Evolutionary conservation across 2,329 filamentous ascomycete species (phyloP).

Genomic region (Diaporthe sp.): DNA sequence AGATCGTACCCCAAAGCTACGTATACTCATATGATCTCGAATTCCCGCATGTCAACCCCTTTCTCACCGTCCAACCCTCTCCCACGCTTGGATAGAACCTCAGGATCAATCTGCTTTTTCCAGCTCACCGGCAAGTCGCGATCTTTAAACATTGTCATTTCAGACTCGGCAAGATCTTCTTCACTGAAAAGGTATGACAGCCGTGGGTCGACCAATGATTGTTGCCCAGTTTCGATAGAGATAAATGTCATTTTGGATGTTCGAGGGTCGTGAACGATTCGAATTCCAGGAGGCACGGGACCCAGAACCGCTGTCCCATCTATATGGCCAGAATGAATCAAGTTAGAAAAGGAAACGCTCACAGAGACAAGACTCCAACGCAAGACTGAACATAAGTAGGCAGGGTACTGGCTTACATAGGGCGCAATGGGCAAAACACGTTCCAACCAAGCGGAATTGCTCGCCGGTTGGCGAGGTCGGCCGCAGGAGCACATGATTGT

Average conservation of each 20-base stretch:
- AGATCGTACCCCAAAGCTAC: not conserved
- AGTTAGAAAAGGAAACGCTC: not conserved
- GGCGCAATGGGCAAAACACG: slow-evolving; percentile 8
- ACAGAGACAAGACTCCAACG: not conserved
- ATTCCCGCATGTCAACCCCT: slow-evolving; percentile 3
- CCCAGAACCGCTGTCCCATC: not conserved
- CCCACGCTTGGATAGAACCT: not conserved
- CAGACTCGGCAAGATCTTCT: not conserved
- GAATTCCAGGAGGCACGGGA: not conserved
- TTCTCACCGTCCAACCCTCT: not conserved
- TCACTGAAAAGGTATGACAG: not conserved
- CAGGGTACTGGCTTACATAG: not conserved
- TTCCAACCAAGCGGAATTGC: slow-evolving; percentile 10
- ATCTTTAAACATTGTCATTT: not conserved
- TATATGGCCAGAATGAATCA: not conserved
- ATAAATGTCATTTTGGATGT: not conserved
- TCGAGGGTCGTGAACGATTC: not conserved
- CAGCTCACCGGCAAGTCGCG: not conserved
- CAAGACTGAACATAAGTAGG: not conserved
- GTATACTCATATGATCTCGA: slow-evolving; percentile 6
- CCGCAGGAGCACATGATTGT: not conserved
- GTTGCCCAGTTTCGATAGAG: not conserved
- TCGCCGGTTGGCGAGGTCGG: not conserved
- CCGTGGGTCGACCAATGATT: not conserved
- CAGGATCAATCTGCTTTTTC: not conserved